Base-by-base conservation (phyloP, 495 filamentous ascomycete genomes). In the Cairneyella variabilis region DNA sequence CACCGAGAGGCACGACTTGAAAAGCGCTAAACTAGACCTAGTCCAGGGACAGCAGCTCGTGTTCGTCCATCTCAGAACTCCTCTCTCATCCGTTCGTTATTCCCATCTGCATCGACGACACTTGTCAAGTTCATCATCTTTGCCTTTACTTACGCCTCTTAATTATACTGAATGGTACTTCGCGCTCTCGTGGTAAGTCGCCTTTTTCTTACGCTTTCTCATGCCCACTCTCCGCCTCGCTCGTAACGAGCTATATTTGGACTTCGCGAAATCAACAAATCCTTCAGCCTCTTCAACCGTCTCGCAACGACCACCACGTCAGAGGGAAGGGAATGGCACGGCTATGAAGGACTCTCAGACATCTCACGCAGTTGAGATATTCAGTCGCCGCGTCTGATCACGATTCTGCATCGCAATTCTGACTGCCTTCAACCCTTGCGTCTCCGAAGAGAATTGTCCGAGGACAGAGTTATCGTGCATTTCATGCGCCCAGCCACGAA, bases 161-260 rank as follows among this genome's bases (percentile, higher is more conserved):
- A 32, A 32, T 32, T 7, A 7, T 32, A 6, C 28, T 14, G 28
- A 14, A 32, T 32, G 14, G 28, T 32, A 32, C 28, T 32, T 14
- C 28, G 7, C 28, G 28, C 28, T 32, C 28, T 32, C 28, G 28
- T n/a, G n/a, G n/a, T n/a, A n/a, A n/a, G n/a, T n/a, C n/a, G n/a
- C n/a, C 28, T 32, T 14, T 32, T 14, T 14, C 14, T 14, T 32
- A 32, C 28, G 6, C 14, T 14, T 32, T 14, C 28, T 32, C 6
- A 7, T 32, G 28, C 28, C 28, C 28, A 7, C 28, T 6, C 28
- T 14, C 28, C 28, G 7, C 28, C 14, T 6, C 7, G 28, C 28
- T 7, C 7, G 14, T 32, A 7, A 10, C 26, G 26, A 40, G 48
- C 56, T 59, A 54, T 51, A 51, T 54, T 59, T 55, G 57, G 45